phyloP scores from a whole-genome alignment of 2,329 filamentous ascomycete genomes.

The Hortaea sp. region DNA sequence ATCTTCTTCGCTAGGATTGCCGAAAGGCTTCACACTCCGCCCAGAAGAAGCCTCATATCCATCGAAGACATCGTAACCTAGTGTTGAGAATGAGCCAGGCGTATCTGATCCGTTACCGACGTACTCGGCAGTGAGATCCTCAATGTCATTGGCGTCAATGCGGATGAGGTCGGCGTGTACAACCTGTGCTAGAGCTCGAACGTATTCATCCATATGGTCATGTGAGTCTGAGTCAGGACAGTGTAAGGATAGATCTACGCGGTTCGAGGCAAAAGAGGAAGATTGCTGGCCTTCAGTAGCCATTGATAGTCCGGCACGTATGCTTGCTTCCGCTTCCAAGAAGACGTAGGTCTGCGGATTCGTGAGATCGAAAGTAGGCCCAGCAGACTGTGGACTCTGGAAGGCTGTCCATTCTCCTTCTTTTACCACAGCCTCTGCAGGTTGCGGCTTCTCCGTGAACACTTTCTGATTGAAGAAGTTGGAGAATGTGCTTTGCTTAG shows the following conservation, averaged over 20 bases:
- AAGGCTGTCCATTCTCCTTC: background rate
- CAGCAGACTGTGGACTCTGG: background rate
- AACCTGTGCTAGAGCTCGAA: slow-evolving; percentile 52
- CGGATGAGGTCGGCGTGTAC: slow-evolving; percentile 57
- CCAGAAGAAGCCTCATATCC: slow-evolving; percentile 19
- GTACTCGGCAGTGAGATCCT: slow-evolving; percentile 59
- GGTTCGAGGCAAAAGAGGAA: slow-evolving; percentile 16
- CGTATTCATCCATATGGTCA: slow-evolving; percentile 46
- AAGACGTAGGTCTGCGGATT: slow-evolving; percentile 3
- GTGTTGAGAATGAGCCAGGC: slow-evolving; percentile 33
- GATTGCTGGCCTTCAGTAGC: slow-evolving; percentile 7
- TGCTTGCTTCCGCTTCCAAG: slow-evolving; percentile 19
- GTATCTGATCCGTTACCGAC: slow-evolving; percentile 48
- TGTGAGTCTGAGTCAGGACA: slow-evolving; percentile 47
- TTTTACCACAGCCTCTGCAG: background rate
- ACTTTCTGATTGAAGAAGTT: background rate
- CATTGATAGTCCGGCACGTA: slow-evolving; percentile 13
- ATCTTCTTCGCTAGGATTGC: slow-evolving; percentile 16
- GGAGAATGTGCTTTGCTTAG: background rate
- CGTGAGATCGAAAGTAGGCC: background rate
- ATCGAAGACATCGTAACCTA: slow-evolving; percentile 46
- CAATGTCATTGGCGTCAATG: slow-evolving; percentile 60
- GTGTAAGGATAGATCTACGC: slow-evolving; percentile 29
- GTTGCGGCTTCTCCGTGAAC: background rate
- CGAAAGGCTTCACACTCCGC: slow-evolving; percentile 15